Base-by-base conservation (phyloP, 2,329 filamentous ascomycete species). In the Curvularia sp. region DNA sequence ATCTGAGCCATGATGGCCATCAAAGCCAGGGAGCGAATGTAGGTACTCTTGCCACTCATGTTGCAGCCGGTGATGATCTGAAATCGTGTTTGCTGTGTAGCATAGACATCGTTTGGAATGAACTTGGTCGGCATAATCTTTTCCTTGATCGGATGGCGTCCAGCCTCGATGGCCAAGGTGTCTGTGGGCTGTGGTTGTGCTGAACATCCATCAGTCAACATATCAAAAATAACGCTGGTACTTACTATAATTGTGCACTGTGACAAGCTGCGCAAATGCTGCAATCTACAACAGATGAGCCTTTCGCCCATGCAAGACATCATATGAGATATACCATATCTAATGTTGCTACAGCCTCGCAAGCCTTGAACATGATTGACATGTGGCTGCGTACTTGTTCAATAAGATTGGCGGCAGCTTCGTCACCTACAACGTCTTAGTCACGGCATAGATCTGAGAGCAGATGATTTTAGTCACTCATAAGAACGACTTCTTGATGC, bases 11-110 rank as follows among this genome's bases (percentile, higher is more conserved):
- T 97, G 57, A 99, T 87, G 43, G 90, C 87, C 71, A 96, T 86
- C 30, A 99, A 80, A 0, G 94, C 91, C 23, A 96, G 82, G 1
- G 90, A 89, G 49, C 92, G 87, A 61, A 98, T 97, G 71, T 97
- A 98, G 0, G 93, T 99, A 63, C 91, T 96, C 75, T 98, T 99
- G 0, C 74, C 95, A 67, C 92, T 96, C 95, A 99, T 99, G 69
- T 99, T 99, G 74, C 92, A 96, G 3, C 95, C 94, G 0, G 94
- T 98, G 62, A 99, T 89, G 60, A 98, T 90, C 65, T 98, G 93
- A 69, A 97, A 96, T 1, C 93, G 87, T 34, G 88, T 87, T 59
- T 94, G 88, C 32, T 89, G 84, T 0, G 89, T 90, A 2, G 92
- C 89, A 69, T 93, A 98, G 27, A 93, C 91, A 70, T 98, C 93